phyloP scores from a whole-genome alignment of 2,329 filamentous ascomycete species.

The Aureobasidium sp. region DNA sequence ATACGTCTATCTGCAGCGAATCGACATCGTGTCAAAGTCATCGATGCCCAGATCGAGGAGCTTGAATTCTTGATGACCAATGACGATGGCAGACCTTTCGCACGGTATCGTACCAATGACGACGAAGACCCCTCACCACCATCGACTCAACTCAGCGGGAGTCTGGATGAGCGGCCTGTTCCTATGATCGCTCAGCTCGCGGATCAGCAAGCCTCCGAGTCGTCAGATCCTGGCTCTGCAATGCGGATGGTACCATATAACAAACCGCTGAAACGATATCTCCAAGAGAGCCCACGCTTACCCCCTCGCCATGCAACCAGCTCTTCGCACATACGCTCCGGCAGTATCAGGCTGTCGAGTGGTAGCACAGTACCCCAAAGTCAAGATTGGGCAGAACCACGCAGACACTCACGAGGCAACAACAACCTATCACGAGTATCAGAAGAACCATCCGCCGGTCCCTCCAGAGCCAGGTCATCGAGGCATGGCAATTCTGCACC shows the following conservation, averaged over 20 bases:
- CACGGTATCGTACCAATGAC: not conserved
- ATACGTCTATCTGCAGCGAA: not conserved
- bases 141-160: not conserved
- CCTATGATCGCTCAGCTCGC: not conserved
- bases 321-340: not conserved
- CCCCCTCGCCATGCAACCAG: not conserved
- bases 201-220: not conserved
- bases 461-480: not conserved
- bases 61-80: not conserved
- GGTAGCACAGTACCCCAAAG: not conserved
- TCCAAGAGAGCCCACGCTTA: not conserved
- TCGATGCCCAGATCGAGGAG: slow-evolving; percentile 1
- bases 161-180: not conserved
- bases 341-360: not conserved
- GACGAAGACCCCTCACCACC: not conserved
- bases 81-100: not conserved
- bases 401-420: not conserved
- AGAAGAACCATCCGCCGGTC: not conserved
- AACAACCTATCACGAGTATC: not conserved
- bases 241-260: not conserved
- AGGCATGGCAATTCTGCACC: not conserved
- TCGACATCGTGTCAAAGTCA: not conserved
- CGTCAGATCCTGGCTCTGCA: not conserved
- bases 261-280: not conserved
- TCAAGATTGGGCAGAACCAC: not conserved